Conservation (phyloP, 192 early-diverging fungal genomes). For the Bifiguratus adelaidae region DNA sequence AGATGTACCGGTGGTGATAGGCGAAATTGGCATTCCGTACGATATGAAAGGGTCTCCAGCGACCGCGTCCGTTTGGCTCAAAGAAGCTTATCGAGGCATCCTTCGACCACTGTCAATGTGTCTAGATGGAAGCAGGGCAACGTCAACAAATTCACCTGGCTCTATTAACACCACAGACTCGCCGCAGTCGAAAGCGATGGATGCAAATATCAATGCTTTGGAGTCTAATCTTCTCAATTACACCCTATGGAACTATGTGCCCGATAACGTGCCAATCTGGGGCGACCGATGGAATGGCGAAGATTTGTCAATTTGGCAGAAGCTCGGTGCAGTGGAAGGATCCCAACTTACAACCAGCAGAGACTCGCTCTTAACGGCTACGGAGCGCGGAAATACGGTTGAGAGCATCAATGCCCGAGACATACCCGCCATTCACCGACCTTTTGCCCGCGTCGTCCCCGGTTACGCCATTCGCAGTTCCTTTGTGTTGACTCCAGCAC, state of each 20-base stretch:
- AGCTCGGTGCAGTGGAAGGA: background rate
- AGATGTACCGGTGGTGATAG: slow-evolving; percentile 29
- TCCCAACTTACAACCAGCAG: background rate
- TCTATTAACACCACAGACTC: slow-evolving; percentile 13
- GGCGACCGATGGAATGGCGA: slow-evolving; percentile 47
- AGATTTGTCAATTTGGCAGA: slow-evolving; percentile 30
- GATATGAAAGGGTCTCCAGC: slow-evolving; percentile 24
- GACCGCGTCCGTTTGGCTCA: no score
- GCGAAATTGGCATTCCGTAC: slow-evolving; percentile 43
- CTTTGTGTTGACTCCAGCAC: slow-evolving; percentile 4
- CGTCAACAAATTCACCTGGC: slow-evolving; percentile 3
- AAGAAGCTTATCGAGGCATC: no score
- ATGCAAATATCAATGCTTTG: slow-evolving; percentile 34
- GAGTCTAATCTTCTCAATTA: slow-evolving; percentile 33
- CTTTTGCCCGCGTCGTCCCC: slow-evolving; percentile 6
- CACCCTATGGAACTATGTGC: slow-evolving; percentile 44
- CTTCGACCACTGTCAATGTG: background rate
- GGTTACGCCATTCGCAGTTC: slow-evolving; percentile 4
- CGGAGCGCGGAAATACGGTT: background rate
- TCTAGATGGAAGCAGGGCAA: background rate
- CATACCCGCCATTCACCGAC: slow-evolving; percentile 13
- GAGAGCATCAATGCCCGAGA: slow-evolving; percentile 5
- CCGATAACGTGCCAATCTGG: slow-evolving; percentile 32
- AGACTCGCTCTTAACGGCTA: background rate
- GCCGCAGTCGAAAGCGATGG: slow-evolving; percentile 40